Base-by-base conservation (phyloP, 1,284 basidiomycete species). In the Fomes fomentarius region DNA sequence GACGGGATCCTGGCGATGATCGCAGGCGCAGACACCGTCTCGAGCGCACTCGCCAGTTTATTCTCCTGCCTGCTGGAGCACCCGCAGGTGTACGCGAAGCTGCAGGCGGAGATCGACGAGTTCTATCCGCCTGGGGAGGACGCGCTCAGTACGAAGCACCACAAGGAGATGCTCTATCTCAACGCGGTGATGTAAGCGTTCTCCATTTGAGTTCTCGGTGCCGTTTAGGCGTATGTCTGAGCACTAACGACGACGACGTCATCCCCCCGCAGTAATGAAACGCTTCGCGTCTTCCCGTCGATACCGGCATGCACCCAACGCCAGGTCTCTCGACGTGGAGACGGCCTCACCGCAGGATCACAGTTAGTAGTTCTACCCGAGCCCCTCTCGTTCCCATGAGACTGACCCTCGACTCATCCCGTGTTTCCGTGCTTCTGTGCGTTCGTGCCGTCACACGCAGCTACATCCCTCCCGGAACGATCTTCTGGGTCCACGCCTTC, bases 211-310 rank as follows among this genome's bases (percentile, higher is more conserved):
- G 21, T 2, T 6, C 4, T 3, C 28, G 3, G 38, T 22, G 19
- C 24, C 38, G 38, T 22, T 24, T n/a, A n/a, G n/a, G n/a, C n/a
- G n/a, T n/a, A n/a, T n/a, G n/a, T n/a, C n/a, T n/a, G n/a, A n/a
- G n/a, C n/a, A n/a, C 38, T 14, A 12, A 9, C 17, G 10, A 31
- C 1, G n/a, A 2, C 8, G 15, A 21, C 26, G 28, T n/a, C 34
- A 5, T 0, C 17, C 8, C n/a, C n/a, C 39, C 24, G 19, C 64
- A 87, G 85, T 52, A 82, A 85, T 38, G 85, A 88, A 65, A 65
- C 76, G 0, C 62, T 87, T 39, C 74, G 85, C 43, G 67, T 87
- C 33, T 74, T 76, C 35, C 81, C 85, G 12, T 74, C 83, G 11
- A 69, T 84, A 11, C 73, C 76, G 10, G 78, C 75, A 22, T 77